Base-by-base conservation (phyloP, 768 basidiomycete genomes). In the Lentinula guzmanii region DNA sequence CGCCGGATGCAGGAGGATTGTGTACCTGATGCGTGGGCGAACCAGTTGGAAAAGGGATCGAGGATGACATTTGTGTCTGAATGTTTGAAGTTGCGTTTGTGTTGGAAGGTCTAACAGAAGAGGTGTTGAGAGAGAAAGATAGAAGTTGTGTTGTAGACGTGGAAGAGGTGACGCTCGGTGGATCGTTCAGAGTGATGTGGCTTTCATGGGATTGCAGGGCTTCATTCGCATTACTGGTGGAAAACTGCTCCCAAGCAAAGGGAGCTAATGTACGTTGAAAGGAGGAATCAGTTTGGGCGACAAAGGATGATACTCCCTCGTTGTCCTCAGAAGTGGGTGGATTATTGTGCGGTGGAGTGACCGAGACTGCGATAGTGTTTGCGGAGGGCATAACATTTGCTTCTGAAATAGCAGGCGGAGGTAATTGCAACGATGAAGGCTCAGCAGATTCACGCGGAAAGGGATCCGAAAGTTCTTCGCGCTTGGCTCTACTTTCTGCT, bases 401-500 rank as follows among this genome's bases (percentile, higher is more conserved):
- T 33, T 21, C 58, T 10, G 58, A 24, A 34, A 28, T 16, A 1
- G 1, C n/a, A 50, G 35, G 24, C 1, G 28, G 15, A 11, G 43
- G 57, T 6, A 15, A 6, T 16, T 55, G 18, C 18, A 46, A 3
- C n/a, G 11, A 21, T 1, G 18, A 33, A 33, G 42, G 41, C 16
- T 34, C 58, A 13, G 6, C 28, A 8, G 28, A 18, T 35, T 5
- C 35, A 9, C 9, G 50, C 21, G 34, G 13, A 56, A 63, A 65
- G 59, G 52, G 68, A 56, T 79, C 77, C 10, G 67, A 69, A 5
- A 70, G 53, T 24, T 76, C 76, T 18, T 75, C 77, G 37, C 71
- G 69, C 59, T 81, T 81, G 1, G 77, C 77, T 42, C 72, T 77
- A 64, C 88, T 89, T 69, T 90, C 88, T 3, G 78, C 81, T 66